Conservation (phyloP, 352 stramenopile genomes). For the Phytophthora meadii region DNA sequence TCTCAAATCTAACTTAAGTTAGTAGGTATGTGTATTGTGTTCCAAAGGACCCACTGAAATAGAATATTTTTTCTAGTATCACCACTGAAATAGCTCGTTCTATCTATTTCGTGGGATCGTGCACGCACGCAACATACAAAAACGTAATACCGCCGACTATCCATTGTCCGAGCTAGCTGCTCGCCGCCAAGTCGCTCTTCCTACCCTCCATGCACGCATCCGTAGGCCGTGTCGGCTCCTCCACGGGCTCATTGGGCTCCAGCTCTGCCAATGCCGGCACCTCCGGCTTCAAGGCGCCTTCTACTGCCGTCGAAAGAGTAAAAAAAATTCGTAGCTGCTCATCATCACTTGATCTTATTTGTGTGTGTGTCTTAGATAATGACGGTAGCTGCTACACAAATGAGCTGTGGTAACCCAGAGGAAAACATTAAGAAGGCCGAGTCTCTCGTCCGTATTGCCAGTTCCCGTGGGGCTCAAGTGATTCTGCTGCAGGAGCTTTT, state of each 20-base stretch:
- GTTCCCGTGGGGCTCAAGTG: slow-evolving; percentile 86
- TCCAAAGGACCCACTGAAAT: neutral
- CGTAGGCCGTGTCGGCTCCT: slow-evolving; percentile 37
- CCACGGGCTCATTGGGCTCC: slow-evolving; percentile 37
- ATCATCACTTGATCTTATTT: slow-evolving; percentile 14
- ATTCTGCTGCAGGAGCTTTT: slow-evolving; percentile 94
- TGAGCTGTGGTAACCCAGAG: slow-evolving; percentile 86
- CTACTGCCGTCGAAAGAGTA: slow-evolving; percentile 64
- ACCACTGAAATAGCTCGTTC: slow-evolving; percentile 12
- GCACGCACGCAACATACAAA: slow-evolving; percentile 4
- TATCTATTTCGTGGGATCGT: slow-evolving; percentile 13
- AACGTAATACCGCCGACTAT: slow-evolving; percentile 9
- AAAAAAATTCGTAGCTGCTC: slow-evolving; percentile 15
- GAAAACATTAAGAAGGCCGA: slow-evolving; percentile 93
- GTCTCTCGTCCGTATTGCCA: slow-evolving; percentile 89
- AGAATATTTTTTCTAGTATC: neutral
- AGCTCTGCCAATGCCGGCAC: slow-evolving; percentile 30
- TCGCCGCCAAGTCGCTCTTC: slow-evolving; percentile 1
- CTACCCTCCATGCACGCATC: slow-evolving; percentile 42
- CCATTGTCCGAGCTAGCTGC: neutral
- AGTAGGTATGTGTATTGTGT: slow-evolving; percentile 1
- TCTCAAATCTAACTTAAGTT: neutral
- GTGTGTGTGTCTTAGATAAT: slow-evolving; percentile 53
- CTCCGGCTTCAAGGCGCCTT: slow-evolving; percentile 47
- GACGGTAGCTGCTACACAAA: slow-evolving; percentile 89